Evolutionary conservation across 2,329 filamentous ascomycete genomes (phyloP).

Genomic region (Fusarium coffeatum): DNA sequence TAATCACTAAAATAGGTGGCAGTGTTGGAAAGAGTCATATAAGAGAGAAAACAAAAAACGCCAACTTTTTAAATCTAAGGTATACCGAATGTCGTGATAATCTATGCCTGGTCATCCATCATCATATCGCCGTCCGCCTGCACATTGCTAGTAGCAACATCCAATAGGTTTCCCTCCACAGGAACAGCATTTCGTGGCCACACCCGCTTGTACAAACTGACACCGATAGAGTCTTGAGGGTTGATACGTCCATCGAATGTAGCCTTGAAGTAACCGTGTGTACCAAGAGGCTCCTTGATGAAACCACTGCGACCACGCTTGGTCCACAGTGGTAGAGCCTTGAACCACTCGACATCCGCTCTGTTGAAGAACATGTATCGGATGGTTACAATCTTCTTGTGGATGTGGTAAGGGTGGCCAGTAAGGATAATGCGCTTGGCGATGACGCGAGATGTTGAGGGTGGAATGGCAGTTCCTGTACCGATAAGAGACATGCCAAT

Average conservation of each 20-base stretch:
- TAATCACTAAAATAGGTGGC: not conserved
- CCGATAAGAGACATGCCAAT: constrained; percentile 77
- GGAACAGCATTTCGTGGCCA: constrained; percentile 77
- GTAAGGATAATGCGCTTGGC: constrained; percentile 95
- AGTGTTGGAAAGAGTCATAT: constrained; percentile 9
- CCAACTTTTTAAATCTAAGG: constrained; percentile 47
- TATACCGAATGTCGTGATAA: constrained; percentile 45
- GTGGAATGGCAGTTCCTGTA: constrained; percentile 87
- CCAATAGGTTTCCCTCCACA: constrained; percentile 58
- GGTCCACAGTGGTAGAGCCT: constrained; percentile 95
- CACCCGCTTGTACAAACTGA: constrained; percentile 88
- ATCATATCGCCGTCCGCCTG: constrained; percentile 49
- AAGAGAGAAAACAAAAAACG: constrained; percentile 36
- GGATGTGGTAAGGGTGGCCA: constrained; percentile 97
- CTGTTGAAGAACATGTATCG: constrained; percentile 99
- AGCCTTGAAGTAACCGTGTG: constrained; percentile 99
- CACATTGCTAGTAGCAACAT: constrained; percentile 44
- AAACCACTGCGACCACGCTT: constrained; percentile 87
- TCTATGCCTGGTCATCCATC: constrained; percentile 51
- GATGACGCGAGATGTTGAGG: constrained; percentile 80
- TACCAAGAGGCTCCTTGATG: constrained; percentile 93
- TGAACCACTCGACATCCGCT: constrained; percentile 97
- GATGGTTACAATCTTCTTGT: constrained; percentile 96
- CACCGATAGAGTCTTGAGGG: constrained; percentile 91
- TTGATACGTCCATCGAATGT: constrained; percentile 97